A percentile compares a stretch with the other conserved stretches of the same genome.
phyloP scores from a whole-genome alignment of 169 alveolate genomes.

The Plasmodium relictum region DNA sequence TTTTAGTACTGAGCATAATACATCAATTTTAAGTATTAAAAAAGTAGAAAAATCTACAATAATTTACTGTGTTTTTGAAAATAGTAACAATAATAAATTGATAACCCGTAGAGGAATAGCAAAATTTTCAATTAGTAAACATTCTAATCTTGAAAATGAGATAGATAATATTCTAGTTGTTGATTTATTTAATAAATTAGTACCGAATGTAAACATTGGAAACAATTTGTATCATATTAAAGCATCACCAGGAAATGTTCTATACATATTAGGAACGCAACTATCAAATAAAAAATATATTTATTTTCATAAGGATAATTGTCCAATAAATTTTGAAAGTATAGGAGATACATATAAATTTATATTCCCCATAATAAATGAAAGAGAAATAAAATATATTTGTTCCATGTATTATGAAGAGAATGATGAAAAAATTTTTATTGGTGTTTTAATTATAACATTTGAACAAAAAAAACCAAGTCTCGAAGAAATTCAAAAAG shows the following conservation, averaged over 20 bases:
- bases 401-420: slow-evolving; percentile 50
- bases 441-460: slow-evolving; percentile 21
- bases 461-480: slow-evolving; percentile 20
- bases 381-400: slow-evolving; percentile 17
- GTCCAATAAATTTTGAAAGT: slow-evolving; percentile 36
- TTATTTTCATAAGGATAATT: slow-evolving; percentile 13
- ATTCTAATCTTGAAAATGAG: neutral
- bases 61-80: slow-evolving; percentile 43
- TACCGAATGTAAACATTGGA: neutral
- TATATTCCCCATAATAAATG: slow-evolving; percentile 41
- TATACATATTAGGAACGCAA: slow-evolving; percentile 42
- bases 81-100: slow-evolving; percentile 10
- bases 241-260: slow-evolving; percentile 29
- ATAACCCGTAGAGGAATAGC: slow-evolving; percentile 40
- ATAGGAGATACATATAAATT: slow-evolving; percentile 55
- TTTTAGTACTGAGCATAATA: slow-evolving; percentile 19
- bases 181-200: slow-evolving; percentile 40
- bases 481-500: slow-evolving; percentile 28
- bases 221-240: neutral
- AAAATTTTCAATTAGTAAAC: slow-evolving; percentile 34
- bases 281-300: neutral
- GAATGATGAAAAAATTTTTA: slow-evolving; percentile 9
- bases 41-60: slow-evolving; percentile 13
- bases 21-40: slow-evolving; percentile 48
- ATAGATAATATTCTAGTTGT: slow-evolving; percentile 1